Evolutionary conservation across 495 filamentous ascomycete species (phyloP), one percentile per base, ranked within the genome.

Genomic region (Xylaria acuta): DNA sequence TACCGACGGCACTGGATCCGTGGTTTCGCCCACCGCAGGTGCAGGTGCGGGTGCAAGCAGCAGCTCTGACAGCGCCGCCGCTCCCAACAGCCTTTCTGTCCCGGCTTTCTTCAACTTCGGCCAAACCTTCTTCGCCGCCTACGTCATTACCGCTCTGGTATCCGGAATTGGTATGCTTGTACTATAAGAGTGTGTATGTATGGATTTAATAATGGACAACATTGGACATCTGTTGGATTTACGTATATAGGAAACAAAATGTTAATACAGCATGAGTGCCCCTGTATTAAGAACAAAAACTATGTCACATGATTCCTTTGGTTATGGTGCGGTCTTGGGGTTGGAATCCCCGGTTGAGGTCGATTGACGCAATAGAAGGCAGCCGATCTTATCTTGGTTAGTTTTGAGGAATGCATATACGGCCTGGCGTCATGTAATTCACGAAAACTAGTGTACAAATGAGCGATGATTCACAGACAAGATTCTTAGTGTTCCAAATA

Each of bases 131-230:
- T 76, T 92, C 16, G 88, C 86, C 75, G 86, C 84, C 20, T 94
- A 93, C 75, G 73, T 89, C 25, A 71, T 90, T 51, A 86, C 83
- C 60, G 91, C 91, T 30, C 73, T 87, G 12, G 75, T 90, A 34
- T 86, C 89, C 34, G 92, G 91, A 72, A 82, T 84, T 69, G 90
- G 88, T 66, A 92, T 94, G 91, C 83, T 93, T 74, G 73, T 92
- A 71, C 83, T 94, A 80, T 94, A 88, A 86, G 63, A 58, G 25
- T 71, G 45, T 27, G 16, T 65, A 54, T 12, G n/a, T 47, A 36
- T 43, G 47, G 65, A 54, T 67, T 56, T 67, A 56, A 56, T 56
- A 56, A 67, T 67, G 65, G 1, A 5, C 20, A 38, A 18, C 30
- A 25, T 30, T 54, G 65, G 32, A 54, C 18, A 40, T 51, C 0